Conservation (phyloP, 306 rosid species). For the Cicer arietinum region DNA sequence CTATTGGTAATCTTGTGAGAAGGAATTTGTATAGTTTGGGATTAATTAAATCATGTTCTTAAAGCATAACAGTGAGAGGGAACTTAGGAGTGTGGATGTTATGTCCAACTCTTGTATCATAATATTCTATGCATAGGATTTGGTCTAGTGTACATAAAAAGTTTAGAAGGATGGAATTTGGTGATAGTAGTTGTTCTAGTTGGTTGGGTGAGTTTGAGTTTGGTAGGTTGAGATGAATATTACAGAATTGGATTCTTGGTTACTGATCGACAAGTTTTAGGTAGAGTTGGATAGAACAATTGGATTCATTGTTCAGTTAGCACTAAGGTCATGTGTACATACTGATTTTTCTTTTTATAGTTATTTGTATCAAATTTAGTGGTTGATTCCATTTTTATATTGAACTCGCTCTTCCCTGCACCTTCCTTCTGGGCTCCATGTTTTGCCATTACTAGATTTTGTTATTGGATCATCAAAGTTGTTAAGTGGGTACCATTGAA, state of each 20-base stretch:
- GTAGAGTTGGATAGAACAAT: constrained; percentile 21
- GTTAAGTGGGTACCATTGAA: not conserved
- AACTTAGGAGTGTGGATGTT: constrained; percentile 35
- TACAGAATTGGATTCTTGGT: constrained; percentile 31
- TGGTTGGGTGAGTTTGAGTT: constrained; percentile 57
- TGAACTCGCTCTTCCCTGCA: not conserved
- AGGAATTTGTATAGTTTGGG: constrained; percentile 90
- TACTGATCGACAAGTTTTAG: constrained; percentile 24
- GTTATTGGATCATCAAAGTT: not conserved
- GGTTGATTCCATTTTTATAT: constrained; percentile 47
- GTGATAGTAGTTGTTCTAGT: constrained; percentile 55
- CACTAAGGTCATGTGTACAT: constrained; percentile 54
- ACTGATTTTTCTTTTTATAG: constrained; percentile 4
- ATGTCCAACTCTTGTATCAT: constrained; percentile 42
- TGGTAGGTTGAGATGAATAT: constrained; percentile 54
- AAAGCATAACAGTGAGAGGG: constrained; percentile 21
- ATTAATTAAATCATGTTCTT: constrained; percentile 79
- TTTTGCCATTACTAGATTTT: constrained; percentile 1
- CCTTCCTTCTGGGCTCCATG: constrained; percentile 5
- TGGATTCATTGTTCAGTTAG: constrained; percentile 44
- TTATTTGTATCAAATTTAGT: constrained; percentile 44
- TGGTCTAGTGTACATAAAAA: constrained; percentile 67
- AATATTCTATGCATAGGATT: constrained; percentile 73
- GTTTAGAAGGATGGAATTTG: constrained; percentile 52
- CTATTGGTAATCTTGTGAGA: constrained; percentile 86